Evolutionary conservation across 2,329 filamentous ascomycete species (phyloP).

Genomic region (Fusarium palustre): DNA sequence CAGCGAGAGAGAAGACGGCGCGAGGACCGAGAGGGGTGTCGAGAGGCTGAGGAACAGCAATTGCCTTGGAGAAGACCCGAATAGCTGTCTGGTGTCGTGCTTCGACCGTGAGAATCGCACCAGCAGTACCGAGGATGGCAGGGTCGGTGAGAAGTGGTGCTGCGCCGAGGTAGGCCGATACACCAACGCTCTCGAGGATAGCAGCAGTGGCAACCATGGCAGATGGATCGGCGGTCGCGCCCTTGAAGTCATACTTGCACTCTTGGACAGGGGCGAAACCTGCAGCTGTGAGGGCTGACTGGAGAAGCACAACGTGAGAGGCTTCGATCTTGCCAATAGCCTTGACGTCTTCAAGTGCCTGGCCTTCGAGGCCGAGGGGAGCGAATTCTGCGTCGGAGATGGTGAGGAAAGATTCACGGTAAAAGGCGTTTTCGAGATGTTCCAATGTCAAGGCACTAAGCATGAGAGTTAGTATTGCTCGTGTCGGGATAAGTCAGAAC

Average conservation of each 20-base stretch:
- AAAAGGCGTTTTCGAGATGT: conserved; percentile 79
- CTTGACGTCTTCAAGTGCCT: conserved; percentile 63
- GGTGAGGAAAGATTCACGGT: conserved; percentile 75
- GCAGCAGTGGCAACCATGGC: conserved; percentile 77
- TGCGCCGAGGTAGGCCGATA: conserved; percentile 79
- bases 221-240: conserved; percentile 72
- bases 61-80: conserved; percentile 66
- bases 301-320: conserved; percentile 56
- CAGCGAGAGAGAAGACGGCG: conserved; percentile 78
- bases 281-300: conserved; percentile 61
- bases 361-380: conserved; percentile 55
- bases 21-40: conserved; percentile 76
- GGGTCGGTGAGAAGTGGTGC: conserved; percentile 71
- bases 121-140: conserved; percentile 73
- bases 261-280: conserved; percentile 74
- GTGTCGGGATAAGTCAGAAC: neutral
- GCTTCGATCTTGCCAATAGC: conserved; percentile 72
- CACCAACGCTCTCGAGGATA: conserved; percentile 78
- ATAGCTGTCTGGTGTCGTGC: conserved; percentile 80
- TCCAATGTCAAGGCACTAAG: conserved; percentile 75
- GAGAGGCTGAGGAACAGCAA: conserved; percentile 75
- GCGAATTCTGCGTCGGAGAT: conserved; percentile 74
- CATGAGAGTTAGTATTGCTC: neutral
- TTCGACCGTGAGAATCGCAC: conserved; percentile 78
- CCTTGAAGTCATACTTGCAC: conserved; percentile 81